These are phyloP conservation scores for Suillus placidus DNA, from an alignment of 768 basidiomycete genomes.

Conservation along the genomic window DNA sequence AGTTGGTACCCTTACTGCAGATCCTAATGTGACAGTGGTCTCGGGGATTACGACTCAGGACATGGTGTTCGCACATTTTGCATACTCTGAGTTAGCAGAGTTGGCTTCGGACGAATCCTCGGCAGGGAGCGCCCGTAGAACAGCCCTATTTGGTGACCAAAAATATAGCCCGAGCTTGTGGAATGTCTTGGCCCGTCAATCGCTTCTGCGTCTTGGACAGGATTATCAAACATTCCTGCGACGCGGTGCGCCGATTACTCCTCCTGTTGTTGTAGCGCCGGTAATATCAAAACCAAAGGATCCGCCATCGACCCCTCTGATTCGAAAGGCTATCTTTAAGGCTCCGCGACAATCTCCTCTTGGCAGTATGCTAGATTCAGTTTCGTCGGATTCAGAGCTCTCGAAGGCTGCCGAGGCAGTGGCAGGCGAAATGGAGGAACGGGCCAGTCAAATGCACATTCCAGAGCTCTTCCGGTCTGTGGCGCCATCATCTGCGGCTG, in stretches of 20 bases:
- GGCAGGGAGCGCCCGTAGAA: slow-evolving; percentile 46
- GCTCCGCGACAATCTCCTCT: slow-evolving; percentile 50
- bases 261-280: slow-evolving; percentile 25
- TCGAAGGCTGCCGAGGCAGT: slow-evolving; percentile 53
- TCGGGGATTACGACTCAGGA: slow-evolving; percentile 65
- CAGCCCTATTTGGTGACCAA: slow-evolving; percentile 67
- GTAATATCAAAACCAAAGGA: slow-evolving; percentile 31
- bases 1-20: slow-evolving; percentile 47
- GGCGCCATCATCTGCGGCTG: slow-evolving; percentile 23
- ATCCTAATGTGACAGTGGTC: slow-evolving; percentile 58
- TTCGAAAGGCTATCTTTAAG: slow-evolving; percentile 44
- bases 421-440: slow-evolving; percentile 34
- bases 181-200: slow-evolving; percentile 59
- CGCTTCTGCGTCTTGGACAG: slow-evolving; percentile 59
- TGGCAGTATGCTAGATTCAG: slow-evolving; percentile 52
- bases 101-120: slow-evolving; percentile 49
- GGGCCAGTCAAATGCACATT: slow-evolving; percentile 36
- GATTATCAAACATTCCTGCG: slow-evolving; percentile 72
- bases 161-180: slow-evolving; percentile 67
- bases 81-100: slow-evolving; percentile 62
- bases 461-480: slow-evolving; percentile 55
- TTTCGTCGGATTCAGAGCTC: slow-evolving; percentile 63
- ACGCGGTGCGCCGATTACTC: slow-evolving; percentile 49
- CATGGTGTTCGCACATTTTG: slow-evolving; percentile 58
- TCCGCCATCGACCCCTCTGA: slow-evolving; percentile 40